These are phyloP conservation scores for Heterobasidion occidentale DNA, from an alignment of 1,284 basidiomycete genomes.

Conservation along the genomic window DNA sequence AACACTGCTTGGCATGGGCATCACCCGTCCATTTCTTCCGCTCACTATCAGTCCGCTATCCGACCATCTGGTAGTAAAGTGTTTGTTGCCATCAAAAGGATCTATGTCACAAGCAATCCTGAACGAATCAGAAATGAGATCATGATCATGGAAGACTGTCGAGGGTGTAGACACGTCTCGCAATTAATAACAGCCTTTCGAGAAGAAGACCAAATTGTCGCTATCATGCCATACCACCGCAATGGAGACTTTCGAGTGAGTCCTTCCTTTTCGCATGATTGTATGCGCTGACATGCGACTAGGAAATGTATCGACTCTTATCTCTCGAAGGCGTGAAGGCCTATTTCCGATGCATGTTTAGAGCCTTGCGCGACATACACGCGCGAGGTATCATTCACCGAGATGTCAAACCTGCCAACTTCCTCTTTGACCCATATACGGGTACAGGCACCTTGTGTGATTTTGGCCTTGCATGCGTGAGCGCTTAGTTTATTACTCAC, in stretches of 20 bases:
- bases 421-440: constrained; percentile 85
- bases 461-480: constrained; percentile 89
- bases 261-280: constrained; percentile 10
- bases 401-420: constrained; percentile 98
- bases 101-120: constrained; percentile 94
- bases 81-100: constrained; percentile 93
- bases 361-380: constrained; percentile 87
- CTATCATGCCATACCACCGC: constrained; percentile 89
- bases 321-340: constrained; percentile 72
- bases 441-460: constrained; percentile 88
- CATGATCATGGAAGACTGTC: constrained; percentile 81
- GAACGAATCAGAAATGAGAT: constrained; percentile 93
- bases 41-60: constrained; percentile 47
- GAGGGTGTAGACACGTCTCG: constrained; percentile 79
- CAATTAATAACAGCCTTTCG: constrained; percentile 95
- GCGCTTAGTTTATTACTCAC: constrained; percentile 17
- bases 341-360: constrained; percentile 90
- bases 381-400: constrained; percentile 89
- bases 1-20: constrained; percentile 75
- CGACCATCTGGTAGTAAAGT: constrained; percentile 41
- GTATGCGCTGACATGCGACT: constrained; percentile 5
- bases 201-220: constrained; percentile 88
- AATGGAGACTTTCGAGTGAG: constrained; percentile 91
- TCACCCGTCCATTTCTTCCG: constrained; percentile 52
- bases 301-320: constrained; percentile 73